These are phyloP conservation scores for Debaryomyces castellii DNA, from an alignment of 805 yeast species.

Conservation along the genomic window DNA sequence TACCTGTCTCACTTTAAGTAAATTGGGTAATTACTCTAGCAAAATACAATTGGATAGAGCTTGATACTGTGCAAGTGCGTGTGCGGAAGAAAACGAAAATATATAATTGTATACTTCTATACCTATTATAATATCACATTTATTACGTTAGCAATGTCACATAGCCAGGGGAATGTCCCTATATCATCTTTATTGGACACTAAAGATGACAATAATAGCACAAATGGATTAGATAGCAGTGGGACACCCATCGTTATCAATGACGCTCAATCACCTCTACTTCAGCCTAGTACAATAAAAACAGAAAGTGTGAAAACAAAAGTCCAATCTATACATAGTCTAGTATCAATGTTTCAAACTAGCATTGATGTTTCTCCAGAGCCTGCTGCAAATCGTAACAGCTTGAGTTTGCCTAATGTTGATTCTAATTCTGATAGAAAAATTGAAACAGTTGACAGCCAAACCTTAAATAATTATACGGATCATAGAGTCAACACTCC, in stretches of 20 bases:
- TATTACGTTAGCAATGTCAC: slow-evolving; percentile 11
- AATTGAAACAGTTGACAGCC: background rate
- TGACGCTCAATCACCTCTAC: background rate
- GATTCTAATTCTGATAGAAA: background rate
- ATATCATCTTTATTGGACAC: slow-evolving; percentile 30
- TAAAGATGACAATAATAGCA: slow-evolving; percentile 7
- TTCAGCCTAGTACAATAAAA: background rate
- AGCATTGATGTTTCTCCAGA: slow-evolving; percentile 16
- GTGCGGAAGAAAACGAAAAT: background rate
- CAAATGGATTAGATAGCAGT: background rate
- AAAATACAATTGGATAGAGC: slow-evolving; percentile 74
- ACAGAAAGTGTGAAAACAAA: background rate
- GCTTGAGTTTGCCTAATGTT: slow-evolving; percentile 3
- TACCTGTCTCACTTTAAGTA: slow-evolving; percentile 74
- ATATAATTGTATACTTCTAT: background rate
- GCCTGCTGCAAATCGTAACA: slow-evolving; percentile 3
- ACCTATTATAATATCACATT: background rate
- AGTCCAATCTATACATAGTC: slow-evolving; percentile 10
- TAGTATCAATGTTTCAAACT: slow-evolving; percentile 35
- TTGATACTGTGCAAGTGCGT: slow-evolving; percentile 15
- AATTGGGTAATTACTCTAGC: slow-evolving; percentile 68
- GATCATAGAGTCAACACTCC: no score
- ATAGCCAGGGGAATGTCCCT: slow-evolving; percentile 28
- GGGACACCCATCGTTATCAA: background rate
- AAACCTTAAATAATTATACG: no score